A percentile compares a stretch with the other conserved stretches of the same genome.
These are phyloP conservation scores for Otatea glauca DNA, from an alignment of 176 grass and related monocot genomes.

Conservation along the genomic window DNA sequence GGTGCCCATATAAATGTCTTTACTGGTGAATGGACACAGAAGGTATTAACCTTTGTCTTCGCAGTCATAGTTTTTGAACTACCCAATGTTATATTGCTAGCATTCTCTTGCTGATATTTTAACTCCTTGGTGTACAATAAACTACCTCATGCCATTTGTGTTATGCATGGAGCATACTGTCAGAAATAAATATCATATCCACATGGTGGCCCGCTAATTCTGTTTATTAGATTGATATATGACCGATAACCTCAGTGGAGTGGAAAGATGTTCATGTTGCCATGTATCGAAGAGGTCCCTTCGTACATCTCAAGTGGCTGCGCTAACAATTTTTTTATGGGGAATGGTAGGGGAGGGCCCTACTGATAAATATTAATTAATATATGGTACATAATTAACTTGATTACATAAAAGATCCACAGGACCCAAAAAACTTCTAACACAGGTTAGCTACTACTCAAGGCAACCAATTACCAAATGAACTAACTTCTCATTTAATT, in stretches of 20 bases:
- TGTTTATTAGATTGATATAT: constrained; percentile 21
- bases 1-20: constrained; percentile 99
- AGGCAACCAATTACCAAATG: no score
- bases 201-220: neutral
- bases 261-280: constrained; percentile 10
- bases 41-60: constrained; percentile 55
- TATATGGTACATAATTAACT: no score
- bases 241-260: neutral
- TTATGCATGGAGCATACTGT: neutral
- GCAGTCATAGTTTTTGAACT: neutral
- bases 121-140: constrained; percentile 19
- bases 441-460: no score
- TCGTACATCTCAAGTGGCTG: constrained; percentile 20
- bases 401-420: no score
- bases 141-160: constrained; percentile 17
- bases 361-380: no score
- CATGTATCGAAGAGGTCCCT: neutral
- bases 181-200: no score
- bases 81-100: neutral
- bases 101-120: constrained; percentile 1
- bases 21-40: constrained; percentile 98
- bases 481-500: no score
- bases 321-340: constrained; percentile 3
- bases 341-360: no score
- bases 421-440: no score